A percentile compares a stretch with the other conserved stretches of the same genome.
These are phyloP conservation scores for Nigrospora osmanthi DNA, from an alignment of 2,329 filamentous ascomycete genomes.

Conservation along the genomic window DNA sequence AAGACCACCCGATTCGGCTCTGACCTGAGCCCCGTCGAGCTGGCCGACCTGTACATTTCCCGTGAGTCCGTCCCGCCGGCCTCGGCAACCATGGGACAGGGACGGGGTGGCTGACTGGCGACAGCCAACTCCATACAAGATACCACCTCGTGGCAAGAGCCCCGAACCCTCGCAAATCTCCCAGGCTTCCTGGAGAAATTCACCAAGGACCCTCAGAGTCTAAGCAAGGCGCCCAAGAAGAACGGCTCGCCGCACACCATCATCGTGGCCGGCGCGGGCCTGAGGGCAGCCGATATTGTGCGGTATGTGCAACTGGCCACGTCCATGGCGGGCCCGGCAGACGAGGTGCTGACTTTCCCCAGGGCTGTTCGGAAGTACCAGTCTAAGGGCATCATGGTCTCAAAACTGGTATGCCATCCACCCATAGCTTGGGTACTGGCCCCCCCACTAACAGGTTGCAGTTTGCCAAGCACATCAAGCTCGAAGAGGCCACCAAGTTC, in stretches of 20 bases:
- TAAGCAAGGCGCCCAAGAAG: slow-evolving; percentile 59
- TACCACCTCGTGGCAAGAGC: slow-evolving; percentile 64
- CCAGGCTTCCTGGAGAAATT: slow-evolving; percentile 70
- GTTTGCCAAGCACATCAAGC: slow-evolving; percentile 97
- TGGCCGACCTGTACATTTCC: slow-evolving; percentile 74
- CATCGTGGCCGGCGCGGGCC: slow-evolving; percentile 75
- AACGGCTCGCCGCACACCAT: slow-evolving; percentile 78
- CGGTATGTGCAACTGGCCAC: slow-evolving; percentile 36
- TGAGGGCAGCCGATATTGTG: slow-evolving; percentile 79
- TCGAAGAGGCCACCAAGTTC: slow-evolving; percentile 75
- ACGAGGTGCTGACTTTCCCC: slow-evolving; percentile 10
- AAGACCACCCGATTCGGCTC: slow-evolving; percentile 70
- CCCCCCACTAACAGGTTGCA: slow-evolving; percentile 17
- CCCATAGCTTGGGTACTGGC: not conserved
- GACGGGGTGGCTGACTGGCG: not conserved
- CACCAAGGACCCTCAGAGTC: slow-evolving; percentile 44
- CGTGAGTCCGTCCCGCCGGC: slow-evolving; percentile 38
- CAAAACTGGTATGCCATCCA: slow-evolving; percentile 57
- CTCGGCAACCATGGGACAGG: too few relatives aligned
- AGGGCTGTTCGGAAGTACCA: slow-evolving; percentile 72
- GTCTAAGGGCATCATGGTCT: slow-evolving; percentile 67
- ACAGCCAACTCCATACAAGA: slow-evolving; percentile 69
- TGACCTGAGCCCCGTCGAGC: slow-evolving; percentile 75
- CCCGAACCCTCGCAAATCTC: slow-evolving; percentile 63
- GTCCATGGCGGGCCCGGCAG: not conserved